A percentile compares a stretch with the other conserved stretches of the same genome.
phyloP scores from a whole-genome alignment of 371 early-diverging fungal species.

The Gilbertella persicaria region DNA sequence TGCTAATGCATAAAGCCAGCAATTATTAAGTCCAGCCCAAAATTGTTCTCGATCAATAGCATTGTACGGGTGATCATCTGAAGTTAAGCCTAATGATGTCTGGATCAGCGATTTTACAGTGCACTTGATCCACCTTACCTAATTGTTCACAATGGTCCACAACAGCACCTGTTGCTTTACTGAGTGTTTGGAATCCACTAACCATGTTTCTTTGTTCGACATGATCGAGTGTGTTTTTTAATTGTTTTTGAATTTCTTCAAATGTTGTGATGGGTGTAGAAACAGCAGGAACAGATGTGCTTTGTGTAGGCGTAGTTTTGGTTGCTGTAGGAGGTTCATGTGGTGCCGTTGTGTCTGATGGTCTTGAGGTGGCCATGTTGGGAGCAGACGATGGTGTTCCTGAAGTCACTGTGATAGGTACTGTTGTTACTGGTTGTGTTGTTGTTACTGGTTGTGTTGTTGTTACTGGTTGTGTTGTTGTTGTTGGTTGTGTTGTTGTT shows the following conservation, averaged over 20 bases:
- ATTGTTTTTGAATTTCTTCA: slow-evolving; percentile 69
- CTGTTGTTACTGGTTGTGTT: neutral
- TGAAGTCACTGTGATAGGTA: neutral
- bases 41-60: slow-evolving; percentile 67
- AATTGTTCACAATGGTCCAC: slow-evolving; percentile 74
- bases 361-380: neutral
- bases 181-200: slow-evolving; percentile 74
- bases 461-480: neutral
- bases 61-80: slow-evolving; percentile 54
- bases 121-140: slow-evolving; percentile 52
- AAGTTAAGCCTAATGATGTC: slow-evolving; percentile 58
- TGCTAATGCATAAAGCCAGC: slow-evolving; percentile 77
- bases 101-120: too few relatives aligned
- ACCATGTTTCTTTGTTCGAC: slow-evolving; percentile 67
- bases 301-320: neutral
- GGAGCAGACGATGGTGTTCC: slow-evolving; percentile 1
- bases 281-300: too few relatives aligned
- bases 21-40: slow-evolving; percentile 80
- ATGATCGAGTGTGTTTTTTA: slow-evolving; percentile 72
- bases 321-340: slow-evolving; percentile 1
- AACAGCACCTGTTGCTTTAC: slow-evolving; percentile 69
- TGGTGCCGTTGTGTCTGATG: slow-evolving; percentile 2
- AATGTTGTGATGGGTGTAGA: slow-evolving; percentile 46
- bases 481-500: neutral
- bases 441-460: slow-evolving; percentile 1